Evolutionary conservation across 148 eudicot genomes (phyloP).

Genomic region (Chenopodium quinoa): DNA sequence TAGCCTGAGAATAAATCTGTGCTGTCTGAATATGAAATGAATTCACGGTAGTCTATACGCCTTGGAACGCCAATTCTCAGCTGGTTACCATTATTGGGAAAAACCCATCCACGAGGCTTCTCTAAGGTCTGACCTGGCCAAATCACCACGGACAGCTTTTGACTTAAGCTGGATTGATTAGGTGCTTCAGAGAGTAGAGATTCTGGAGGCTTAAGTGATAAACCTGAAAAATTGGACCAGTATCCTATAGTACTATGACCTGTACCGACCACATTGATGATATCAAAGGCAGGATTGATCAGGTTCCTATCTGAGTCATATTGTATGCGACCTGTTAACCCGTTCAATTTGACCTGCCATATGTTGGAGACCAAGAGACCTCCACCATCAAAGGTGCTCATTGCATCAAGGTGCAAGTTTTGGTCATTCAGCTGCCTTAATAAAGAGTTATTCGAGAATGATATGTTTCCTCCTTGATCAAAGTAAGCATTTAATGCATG

Average conservation of each 20-base stretch:
- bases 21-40: conserved; percentile 39
- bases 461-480: conserved; percentile 51
- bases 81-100: conserved; percentile 50
- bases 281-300: conserved; percentile 54
- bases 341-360: conserved; percentile 41
- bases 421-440: conserved; percentile 29
- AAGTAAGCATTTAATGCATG: conserved; percentile 51
- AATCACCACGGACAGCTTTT: conserved; percentile 37
- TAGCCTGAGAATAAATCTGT: conserved; percentile 54
- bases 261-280: conserved; percentile 67
- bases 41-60: conserved; percentile 53
- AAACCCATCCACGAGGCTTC: conserved; percentile 85
- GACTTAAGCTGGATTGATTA: conserved; percentile 42
- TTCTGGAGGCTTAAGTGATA: conserved; percentile 64
- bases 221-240: conserved; percentile 67
- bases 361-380: conserved; percentile 40
- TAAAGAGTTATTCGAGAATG: conserved; percentile 49
- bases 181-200: conserved; percentile 30
- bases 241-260: conserved; percentile 57
- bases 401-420: conserved; percentile 44
- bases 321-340: conserved; percentile 57
- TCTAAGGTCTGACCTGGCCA: conserved; percentile 68
- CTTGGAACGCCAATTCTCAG: conserved; percentile 74
- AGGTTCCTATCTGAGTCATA: conserved; percentile 41
- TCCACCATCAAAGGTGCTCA: conserved; percentile 70